Evolutionary conservation across 2,329 filamentous ascomycete species (phyloP).

Genomic region (Aspergillus fijiensis): DNA sequence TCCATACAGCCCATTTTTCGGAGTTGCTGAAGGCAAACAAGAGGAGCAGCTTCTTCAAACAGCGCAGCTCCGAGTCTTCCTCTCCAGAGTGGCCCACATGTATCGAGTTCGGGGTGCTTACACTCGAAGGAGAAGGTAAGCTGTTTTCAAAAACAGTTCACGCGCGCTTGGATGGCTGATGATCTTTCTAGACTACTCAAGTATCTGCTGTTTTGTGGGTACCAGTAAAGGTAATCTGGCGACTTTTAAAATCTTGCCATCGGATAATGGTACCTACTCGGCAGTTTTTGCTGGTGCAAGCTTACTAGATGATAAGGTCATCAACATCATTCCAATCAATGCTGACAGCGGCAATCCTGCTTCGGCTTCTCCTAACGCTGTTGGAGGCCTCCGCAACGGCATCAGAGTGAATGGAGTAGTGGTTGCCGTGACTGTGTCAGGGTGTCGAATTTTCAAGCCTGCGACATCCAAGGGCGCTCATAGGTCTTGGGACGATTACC

Average conservation of each 20-base stretch:
- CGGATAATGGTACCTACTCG: conserved; percentile 66
- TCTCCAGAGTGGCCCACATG: conserved; percentile 72
- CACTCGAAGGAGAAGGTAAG: conserved; percentile 77
- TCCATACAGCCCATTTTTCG: conserved; percentile 69
- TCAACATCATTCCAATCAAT: conserved; percentile 77
- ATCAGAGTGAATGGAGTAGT: conserved; percentile 75
- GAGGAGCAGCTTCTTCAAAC: conserved; percentile 66
- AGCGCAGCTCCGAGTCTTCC: conserved; percentile 49
- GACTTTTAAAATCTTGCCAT: conserved; percentile 87
- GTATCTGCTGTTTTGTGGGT: conserved; percentile 87
- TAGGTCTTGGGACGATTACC: conserved; percentile 78
- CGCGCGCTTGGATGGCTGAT: conserved; percentile 24
- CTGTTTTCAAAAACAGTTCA: background rate
- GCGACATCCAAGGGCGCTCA: conserved; percentile 84
- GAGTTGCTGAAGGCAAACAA: conserved; percentile 78
- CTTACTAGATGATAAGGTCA: conserved; percentile 65
- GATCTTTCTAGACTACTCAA: conserved; percentile 68
- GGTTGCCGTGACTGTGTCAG: conserved; percentile 70
- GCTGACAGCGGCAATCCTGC: conserved; percentile 74
- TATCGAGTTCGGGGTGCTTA: conserved; percentile 92
- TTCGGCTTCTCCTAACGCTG: conserved; percentile 69
- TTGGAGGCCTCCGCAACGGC: conserved; percentile 75
- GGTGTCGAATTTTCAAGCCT: conserved; percentile 85
- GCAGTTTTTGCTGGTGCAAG: conserved; percentile 69
- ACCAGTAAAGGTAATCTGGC: conserved; percentile 80